phyloP scores from a whole-genome alignment of 2,329 filamentous ascomycete species.

The Sordariomycetes sp. region DNA sequence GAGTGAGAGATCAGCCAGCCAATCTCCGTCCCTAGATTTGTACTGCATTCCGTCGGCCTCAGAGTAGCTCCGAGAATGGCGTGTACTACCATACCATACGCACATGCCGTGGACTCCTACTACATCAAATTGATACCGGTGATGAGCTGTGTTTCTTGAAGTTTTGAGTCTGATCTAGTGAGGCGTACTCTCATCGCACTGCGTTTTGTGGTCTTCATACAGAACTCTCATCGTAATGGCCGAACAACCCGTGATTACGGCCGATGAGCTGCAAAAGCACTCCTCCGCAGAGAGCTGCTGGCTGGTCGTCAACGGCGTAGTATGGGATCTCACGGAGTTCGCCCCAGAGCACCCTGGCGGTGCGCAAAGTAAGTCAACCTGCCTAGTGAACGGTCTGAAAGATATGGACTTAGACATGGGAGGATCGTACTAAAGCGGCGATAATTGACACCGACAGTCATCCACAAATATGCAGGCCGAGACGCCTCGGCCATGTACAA shows the following conservation, averaged over 20 bases:
- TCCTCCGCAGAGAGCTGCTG: slow-evolving; percentile 20
- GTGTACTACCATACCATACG: no score
- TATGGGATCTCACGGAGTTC: slow-evolving; percentile 38
- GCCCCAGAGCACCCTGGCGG: slow-evolving; percentile 12
- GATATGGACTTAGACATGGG: neutral
- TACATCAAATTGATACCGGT: neutral
- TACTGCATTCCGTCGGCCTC: neutral
- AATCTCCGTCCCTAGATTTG: neutral
- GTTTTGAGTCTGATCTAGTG: neutral
- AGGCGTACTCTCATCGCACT: neutral
- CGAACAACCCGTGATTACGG: neutral
- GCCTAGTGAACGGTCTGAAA: neutral
- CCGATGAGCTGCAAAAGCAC: neutral
- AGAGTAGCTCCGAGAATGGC: neutral
- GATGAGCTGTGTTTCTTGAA: neutral
- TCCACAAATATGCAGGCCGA: slow-evolving; percentile 11
- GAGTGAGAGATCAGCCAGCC: neutral
- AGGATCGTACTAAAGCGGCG: neutral
- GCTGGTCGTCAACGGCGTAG: slow-evolving; percentile 53
- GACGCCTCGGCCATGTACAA: slow-evolving; percentile 13
- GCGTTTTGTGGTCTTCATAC: neutral
- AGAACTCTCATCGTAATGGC: neutral
- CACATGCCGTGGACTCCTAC: no score
- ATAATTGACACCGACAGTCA: slow-evolving; percentile 8
- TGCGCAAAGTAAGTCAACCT: slow-evolving; percentile 5